Evolutionary conservation across 106 monocot species (phyloP), one percentile per base, ranked within the genome.

Genomic region (Dendrobium huoshanense): DNA sequence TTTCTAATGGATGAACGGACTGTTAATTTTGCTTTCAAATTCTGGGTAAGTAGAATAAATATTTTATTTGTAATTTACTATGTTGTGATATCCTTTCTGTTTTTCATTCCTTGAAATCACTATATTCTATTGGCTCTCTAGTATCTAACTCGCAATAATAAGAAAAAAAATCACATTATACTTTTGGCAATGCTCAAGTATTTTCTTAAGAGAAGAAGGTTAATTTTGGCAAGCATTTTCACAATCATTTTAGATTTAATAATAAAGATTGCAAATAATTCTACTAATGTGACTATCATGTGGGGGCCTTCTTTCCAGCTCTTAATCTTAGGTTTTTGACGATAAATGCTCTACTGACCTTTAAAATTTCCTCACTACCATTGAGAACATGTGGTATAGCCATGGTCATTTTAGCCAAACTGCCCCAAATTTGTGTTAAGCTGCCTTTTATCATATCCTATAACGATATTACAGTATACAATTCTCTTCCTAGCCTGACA

Each of bases 11-110:
- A 90, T 84, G 77, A 82, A 56, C 82, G 72, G 48, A 86, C 88
- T 55, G 85, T 92, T 70, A 88, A 90, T 59, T 92, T 95, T 80
- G 84, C 95, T 85, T 79, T 92, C 73, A 89, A 87, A 92, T 88
- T 88, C 68, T 95, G 92, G 95, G 92, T 95, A 89, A 33, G 33
- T 10, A 70, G 37, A 70, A 37, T 7, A 33, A 55, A 15, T 33
- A 16, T 11, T 70, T 29, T 70, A 70, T 70, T 70, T 11, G 13
- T 37, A 37, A 4, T 70, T 40, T 0, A 37, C 70, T 37, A 37
- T 37, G 10, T 61, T 70, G 33, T 15, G 33, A 16, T 70, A 33
- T 37, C 2, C 29, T 13, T 70, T 70, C 4, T 70, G 2, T 37
- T 40, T 70, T 37, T 37, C 5, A 5, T 70, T 70, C 10, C 9